phyloP scores from a whole-genome alignment of 306 rosid genomes.

The Senna tora region DNA sequence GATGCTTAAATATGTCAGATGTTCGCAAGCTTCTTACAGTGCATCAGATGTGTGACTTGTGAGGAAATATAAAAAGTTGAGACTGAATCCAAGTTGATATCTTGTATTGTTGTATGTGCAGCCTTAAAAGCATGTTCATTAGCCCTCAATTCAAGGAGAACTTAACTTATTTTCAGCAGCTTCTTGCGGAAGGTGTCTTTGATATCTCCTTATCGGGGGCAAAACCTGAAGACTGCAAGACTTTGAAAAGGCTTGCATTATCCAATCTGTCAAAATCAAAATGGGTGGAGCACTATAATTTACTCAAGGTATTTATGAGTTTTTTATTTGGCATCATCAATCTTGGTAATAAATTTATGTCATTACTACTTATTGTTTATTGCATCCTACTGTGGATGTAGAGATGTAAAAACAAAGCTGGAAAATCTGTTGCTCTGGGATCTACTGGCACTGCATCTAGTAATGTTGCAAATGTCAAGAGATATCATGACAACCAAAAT shows the following conservation, averaged over 20 bases:
- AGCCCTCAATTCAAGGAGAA: constrained; percentile 86
- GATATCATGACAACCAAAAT: constrained; percentile 60
- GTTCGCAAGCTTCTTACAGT: not conserved
- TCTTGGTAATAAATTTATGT: constrained; percentile 4
- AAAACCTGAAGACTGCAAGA: constrained; percentile 86
- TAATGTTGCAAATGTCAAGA: constrained; percentile 56
- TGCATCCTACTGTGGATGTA: constrained; percentile 50
- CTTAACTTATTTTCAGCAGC: constrained; percentile 81
- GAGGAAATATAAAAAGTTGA: constrained; percentile 26
- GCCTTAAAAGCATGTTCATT: constrained; percentile 75
- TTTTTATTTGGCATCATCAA: constrained; percentile 18
- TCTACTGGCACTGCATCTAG: constrained; percentile 51
- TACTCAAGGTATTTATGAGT: constrained; percentile 68
- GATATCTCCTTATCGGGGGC: constrained; percentile 68
- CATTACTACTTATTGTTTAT: constrained; percentile 17
- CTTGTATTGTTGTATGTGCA: constrained; percentile 57
- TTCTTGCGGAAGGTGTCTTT: constrained; percentile 85
- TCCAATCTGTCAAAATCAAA: constrained; percentile 63
- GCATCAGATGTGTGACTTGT: constrained; percentile 9
- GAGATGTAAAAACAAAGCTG: constrained; percentile 56
- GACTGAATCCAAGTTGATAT: constrained; percentile 28
- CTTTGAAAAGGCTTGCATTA: constrained; percentile 72
- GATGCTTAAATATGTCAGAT: constrained; percentile 29
- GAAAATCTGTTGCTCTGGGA: constrained; percentile 51
- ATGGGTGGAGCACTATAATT: constrained; percentile 82